Conservation (phyloP, 1,139 yeast species). For the Candida pseudocylindracea region DNA sequence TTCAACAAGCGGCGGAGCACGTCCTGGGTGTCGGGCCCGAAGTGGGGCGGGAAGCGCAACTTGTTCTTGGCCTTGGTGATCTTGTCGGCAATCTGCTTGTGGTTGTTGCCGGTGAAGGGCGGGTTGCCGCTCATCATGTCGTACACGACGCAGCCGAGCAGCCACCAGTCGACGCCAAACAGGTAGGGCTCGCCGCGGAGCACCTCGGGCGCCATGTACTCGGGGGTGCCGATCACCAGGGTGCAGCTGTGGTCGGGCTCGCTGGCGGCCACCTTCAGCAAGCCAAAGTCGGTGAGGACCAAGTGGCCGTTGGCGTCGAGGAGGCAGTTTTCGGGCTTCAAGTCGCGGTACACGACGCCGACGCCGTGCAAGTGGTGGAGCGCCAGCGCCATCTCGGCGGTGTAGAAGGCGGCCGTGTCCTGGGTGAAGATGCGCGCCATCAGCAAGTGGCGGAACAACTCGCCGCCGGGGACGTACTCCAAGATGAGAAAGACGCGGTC, state of each 20-base stretch:
- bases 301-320: constrained; percentile 4
- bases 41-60: constrained; percentile 2
- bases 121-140: constrained; percentile 6
- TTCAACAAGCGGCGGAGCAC: constrained; percentile 4
- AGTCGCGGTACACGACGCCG: constrained; percentile 11
- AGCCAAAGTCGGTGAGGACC: constrained; percentile 5
- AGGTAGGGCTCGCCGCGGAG: constrained; percentile 12
- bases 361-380: constrained; percentile 18
- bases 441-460: constrained; percentile 13
- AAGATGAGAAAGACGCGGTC: constrained; percentile 12
- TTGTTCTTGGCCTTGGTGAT: constrained; percentile 3
- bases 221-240: constrained; percentile 6
- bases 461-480: constrained; percentile 16
- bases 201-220: constrained; percentile 16
- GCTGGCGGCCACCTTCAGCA: constrained; percentile 3
- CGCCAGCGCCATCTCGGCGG: constrained; percentile 14
- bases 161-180: constrained; percentile 16
- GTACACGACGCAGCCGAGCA: constrained; percentile 11
- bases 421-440: constrained; percentile 7
- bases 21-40: constrained; percentile 4
- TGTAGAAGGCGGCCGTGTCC: constrained; percentile 13
- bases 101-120: constrained; percentile 5
- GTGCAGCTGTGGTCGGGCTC: constrained; percentile 3
- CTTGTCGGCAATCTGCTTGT: constrained; percentile 4
- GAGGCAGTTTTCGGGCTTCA: constrained; percentile 5